phyloP scores from a whole-genome alignment of 305 asterid species.

The Withania somnifera region DNA sequence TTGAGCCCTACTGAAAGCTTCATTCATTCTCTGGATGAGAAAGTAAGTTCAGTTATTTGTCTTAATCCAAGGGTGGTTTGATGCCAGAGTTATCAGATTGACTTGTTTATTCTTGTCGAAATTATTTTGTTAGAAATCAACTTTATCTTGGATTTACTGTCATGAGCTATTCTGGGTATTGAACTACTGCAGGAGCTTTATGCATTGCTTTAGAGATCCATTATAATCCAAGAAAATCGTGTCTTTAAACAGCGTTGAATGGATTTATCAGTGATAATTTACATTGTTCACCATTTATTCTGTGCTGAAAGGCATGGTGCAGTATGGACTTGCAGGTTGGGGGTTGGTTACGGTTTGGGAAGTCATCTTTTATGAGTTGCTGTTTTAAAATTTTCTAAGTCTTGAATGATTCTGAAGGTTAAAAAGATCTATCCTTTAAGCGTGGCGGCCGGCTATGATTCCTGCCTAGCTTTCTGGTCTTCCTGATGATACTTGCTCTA shows the following conservation, averaged over 20 bases:
- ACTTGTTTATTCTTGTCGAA: background rate
- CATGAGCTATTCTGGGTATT: background rate
- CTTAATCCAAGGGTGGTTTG: background rate
- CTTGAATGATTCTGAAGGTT: background rate
- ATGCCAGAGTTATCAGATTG: background rate
- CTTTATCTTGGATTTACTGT: background rate
- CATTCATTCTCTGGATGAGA: constrained; percentile 72
- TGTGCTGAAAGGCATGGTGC: background rate
- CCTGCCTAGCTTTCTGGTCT: background rate
- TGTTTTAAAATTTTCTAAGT: background rate
- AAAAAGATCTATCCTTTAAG: background rate
- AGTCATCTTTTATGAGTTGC: background rate
- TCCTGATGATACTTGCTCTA: background rate
- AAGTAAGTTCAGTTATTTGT: constrained; percentile 30
- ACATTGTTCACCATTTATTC: background rate
- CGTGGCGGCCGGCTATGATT: background rate
- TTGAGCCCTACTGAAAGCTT: constrained; percentile 73
- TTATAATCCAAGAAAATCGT: background rate
- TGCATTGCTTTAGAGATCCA: background rate
- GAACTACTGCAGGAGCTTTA: background rate
- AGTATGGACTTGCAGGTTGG: background rate
- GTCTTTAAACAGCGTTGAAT: background rate
- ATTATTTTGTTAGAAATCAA: background rate
- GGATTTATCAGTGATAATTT: background rate
- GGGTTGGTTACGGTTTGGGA: background rate